These are phyloP conservation scores for Isatis lusitanica DNA, from an alignment of 441 rosid genomes.

Conservation along the genomic window DNA sequence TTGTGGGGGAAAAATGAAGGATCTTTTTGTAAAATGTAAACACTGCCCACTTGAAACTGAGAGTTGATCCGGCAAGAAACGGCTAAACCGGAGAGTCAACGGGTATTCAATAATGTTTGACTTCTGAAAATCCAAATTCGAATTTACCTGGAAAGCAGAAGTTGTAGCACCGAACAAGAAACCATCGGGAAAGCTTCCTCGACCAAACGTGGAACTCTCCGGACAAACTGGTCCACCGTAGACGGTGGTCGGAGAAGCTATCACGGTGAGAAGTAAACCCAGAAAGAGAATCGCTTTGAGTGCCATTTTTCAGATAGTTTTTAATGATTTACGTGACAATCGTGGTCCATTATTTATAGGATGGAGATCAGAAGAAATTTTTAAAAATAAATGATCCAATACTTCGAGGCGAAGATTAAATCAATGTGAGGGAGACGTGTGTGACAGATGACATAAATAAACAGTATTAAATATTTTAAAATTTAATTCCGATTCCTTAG, in stretches of 20 bases:
- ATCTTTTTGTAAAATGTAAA: neutral
- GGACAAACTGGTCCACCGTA: constrained; percentile 26
- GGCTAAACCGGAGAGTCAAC: constrained; percentile 9
- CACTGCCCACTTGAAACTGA: neutral
- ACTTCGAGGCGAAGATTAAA: constrained; percentile 40
- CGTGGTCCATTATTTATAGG: constrained; percentile 33
- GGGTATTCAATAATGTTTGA: constrained; percentile 5
- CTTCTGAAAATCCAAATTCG: neutral
- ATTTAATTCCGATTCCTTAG: too few relatives aligned
- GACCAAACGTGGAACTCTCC: constrained; percentile 29
- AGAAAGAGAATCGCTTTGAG: constrained; percentile 30
- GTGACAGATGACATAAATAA: neutral
- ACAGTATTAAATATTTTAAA: neutral
- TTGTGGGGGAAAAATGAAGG: too few relatives aligned
- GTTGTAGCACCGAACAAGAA: constrained; percentile 41
- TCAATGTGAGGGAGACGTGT: constrained; percentile 27
- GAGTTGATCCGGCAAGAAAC: neutral
- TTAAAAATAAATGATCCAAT: constrained; percentile 1
- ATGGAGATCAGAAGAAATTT: neutral
- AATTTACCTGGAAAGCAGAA: constrained; percentile 41
- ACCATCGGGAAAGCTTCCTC: constrained; percentile 41
- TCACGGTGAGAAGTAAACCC: constrained; percentile 23
- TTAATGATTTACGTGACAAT: neutral
- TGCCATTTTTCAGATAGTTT: constrained; percentile 10
- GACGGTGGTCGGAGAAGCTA: constrained; percentile 22